These are phyloP conservation scores for Skeletonema grethae DNA, from an alignment of 108 stramenopile genomes.

Conservation along the genomic window DNA sequence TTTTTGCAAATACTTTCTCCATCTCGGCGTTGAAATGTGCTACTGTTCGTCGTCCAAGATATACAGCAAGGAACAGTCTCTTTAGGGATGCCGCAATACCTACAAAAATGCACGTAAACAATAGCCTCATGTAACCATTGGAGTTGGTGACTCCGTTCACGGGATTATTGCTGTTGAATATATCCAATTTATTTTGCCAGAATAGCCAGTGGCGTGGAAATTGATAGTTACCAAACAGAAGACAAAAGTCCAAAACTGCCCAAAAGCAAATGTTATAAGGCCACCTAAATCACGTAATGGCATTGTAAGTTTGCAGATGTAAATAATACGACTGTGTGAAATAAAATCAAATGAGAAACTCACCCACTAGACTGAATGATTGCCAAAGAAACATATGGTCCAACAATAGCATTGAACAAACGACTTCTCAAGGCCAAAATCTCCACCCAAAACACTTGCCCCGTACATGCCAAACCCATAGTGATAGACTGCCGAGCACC, in stretches of 20 bases:
- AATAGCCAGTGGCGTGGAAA: conserved; percentile 47
- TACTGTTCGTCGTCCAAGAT: conserved; percentile 60
- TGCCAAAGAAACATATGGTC: conserved; percentile 42
- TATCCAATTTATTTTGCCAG: conserved; percentile 43
- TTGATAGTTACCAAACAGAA: conserved; percentile 34
- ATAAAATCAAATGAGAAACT: not conserved
- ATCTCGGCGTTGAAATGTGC: conserved; percentile 56
- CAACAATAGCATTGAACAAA: conserved; percentile 28
- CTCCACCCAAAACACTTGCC: conserved; percentile 50
- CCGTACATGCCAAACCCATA: conserved; percentile 28
- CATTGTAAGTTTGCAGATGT: not conserved
- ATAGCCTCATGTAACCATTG: conserved; percentile 19
- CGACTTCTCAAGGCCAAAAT: conserved; percentile 45
- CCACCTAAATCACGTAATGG: conserved; percentile 4
- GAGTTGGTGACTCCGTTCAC: conserved; percentile 18
- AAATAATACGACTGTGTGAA: not conserved
- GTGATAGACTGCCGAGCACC: conserved; percentile 35
- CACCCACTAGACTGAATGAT: conserved; percentile 48
- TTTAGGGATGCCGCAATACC: conserved; percentile 59
- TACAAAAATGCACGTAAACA: conserved; percentile 34
- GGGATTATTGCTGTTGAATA: conserved; percentile 48
- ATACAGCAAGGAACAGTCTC: conserved; percentile 57
- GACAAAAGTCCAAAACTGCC: conserved; percentile 41
- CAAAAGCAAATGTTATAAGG: conserved; percentile 43
- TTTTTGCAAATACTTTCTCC: conserved; percentile 64